A percentile compares a stretch with the other conserved stretches of the same genome.
Conservation (phyloP, 371 early-diverging fungal genomes). For the Mucor mucedo region DNA sequence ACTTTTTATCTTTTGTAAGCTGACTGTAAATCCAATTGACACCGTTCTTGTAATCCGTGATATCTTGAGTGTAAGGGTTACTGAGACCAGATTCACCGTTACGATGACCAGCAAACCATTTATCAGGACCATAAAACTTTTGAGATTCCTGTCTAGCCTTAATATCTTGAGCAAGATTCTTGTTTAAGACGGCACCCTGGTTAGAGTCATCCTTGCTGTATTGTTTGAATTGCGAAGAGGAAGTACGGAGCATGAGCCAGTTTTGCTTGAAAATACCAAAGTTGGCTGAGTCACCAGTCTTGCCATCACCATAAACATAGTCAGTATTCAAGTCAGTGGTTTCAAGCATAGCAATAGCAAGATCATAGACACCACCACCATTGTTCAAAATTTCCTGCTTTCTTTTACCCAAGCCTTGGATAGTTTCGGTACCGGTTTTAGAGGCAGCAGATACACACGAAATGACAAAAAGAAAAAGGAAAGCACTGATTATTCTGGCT, state of each 20-base stretch:
- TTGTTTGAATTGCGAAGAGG: slow-evolving; percentile 4
- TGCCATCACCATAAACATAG: slow-evolving; percentile 9
- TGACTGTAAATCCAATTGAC: slow-evolving; percentile 13
- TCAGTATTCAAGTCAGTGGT: slow-evolving; percentile 4
- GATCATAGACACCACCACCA: slow-evolving; percentile 5
- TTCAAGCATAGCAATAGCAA: slow-evolving; percentile 20
- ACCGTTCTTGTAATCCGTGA: slow-evolving; percentile 10
- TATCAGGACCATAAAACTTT: slow-evolving; percentile 7
- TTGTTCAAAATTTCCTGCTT: slow-evolving; percentile 7
- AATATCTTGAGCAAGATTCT: slow-evolving; percentile 1
- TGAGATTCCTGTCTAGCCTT: slow-evolving; percentile 17
- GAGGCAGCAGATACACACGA: too few species aligned
- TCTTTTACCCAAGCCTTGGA: slow-evolving; percentile 8
- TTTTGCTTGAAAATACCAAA: slow-evolving; percentile 19
- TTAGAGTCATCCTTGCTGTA: not conserved
- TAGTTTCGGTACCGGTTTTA: not conserved
- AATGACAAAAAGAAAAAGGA: too few species aligned
- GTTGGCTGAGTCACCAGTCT: slow-evolving; percentile 10
- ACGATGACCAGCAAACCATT: slow-evolving; percentile 19
- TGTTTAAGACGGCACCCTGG: not conserved
- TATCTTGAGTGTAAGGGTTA: slow-evolving; percentile 8
- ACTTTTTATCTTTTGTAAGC: slow-evolving; percentile 4
- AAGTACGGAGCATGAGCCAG: slow-evolving; percentile 12
- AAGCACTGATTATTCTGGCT: too few species aligned
- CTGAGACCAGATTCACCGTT: slow-evolving; percentile 7